Base-by-base conservation (phyloP, 352 stramenopile species). In the Thraustochytrium striatum region DNA sequence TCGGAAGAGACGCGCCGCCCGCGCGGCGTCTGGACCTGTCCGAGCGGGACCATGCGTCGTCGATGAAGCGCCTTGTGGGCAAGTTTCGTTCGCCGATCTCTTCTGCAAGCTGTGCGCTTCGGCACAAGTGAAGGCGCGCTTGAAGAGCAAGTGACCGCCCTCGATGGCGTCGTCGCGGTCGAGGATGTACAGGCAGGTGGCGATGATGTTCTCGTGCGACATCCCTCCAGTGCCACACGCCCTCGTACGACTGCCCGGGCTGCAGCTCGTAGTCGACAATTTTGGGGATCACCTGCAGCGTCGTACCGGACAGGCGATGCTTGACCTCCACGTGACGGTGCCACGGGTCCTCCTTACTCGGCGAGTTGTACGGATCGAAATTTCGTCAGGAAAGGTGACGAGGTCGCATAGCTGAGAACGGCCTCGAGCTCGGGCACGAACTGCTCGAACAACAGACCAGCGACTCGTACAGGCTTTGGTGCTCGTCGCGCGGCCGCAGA, bases 211-310 rank as follows among this genome's bases (percentile, higher is more conserved):
- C 78, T 83, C 79, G 61, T 83, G 79, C n/a, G 43, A 61, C 79
- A 83, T 83, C 2, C 80, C 80, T 57, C 83, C 78, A 32, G 44
- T 83, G 78, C 80, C 80, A 83, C 30, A 81, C 61, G 32, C 79
- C 79, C 9, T 83, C 58, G 28, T 83, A 84, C 2, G n/a, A 52
- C 28, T 83, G 5, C 2, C 55, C 78, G 3, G 78, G 21, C 1
- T 25, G 59, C 3, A 83, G 36, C 44, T 84, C 78, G 43, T 84
- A 84, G 53, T 83, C 80, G 1, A 82, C 78, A 7, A 83, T 83
- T 47, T 83, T 84, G 39, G 57, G 70, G 68, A 75, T 75, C 57
- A 82, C 73, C 35, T 82, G 73, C 5, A 82, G 36, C 8, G 50
- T 69, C 7, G 28, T 72, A 11, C 72, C 72, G n/a, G 41, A 9